phyloP scores from a whole-genome alignment of 768 basidiomycete species.

The Thelephora aurantiotincta region DNA sequence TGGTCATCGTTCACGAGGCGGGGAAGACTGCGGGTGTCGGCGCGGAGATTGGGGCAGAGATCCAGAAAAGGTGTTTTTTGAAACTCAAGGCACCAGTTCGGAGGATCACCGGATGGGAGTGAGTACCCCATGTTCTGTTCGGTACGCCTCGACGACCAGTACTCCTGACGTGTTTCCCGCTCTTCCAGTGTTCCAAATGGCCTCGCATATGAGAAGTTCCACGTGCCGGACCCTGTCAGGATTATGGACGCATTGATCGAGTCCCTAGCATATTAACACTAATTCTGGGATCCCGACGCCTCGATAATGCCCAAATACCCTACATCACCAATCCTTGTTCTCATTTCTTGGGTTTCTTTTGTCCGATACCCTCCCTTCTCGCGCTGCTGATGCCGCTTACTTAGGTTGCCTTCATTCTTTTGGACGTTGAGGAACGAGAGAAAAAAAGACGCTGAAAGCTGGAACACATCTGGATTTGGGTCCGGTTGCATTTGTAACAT shows the following conservation, averaged over 20 bases:
- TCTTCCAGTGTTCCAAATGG: constrained; percentile 58
- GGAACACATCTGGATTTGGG: too few species aligned
- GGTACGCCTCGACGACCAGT: not conserved
- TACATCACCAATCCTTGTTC: too few species aligned
- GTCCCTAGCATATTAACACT: constrained; percentile 51
- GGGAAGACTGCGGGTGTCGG: constrained; percentile 80
- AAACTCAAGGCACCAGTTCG: constrained; percentile 80
- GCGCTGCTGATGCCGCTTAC: too few species aligned
- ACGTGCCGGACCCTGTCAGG: constrained; percentile 77
- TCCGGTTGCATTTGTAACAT: too few species aligned
- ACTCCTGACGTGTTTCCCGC: not conserved
- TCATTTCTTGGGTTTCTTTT: too few species aligned
- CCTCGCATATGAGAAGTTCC: constrained; percentile 84
- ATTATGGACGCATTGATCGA: constrained; percentile 75
- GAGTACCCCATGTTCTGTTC: constrained; percentile 23
- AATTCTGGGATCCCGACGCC: not conserved
- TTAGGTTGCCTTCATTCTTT: too few species aligned
- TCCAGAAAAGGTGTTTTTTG: constrained; percentile 81
- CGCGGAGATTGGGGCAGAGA: constrained; percentile 81
- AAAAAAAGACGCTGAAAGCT: too few species aligned
- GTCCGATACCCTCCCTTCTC: too few species aligned
- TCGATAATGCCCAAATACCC: not conserved
- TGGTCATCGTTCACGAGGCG: constrained; percentile 89
- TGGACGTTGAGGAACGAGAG: too few species aligned
- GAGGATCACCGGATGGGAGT: constrained; percentile 91